A percentile compares a stretch with the other conserved stretches of the same genome.
Evolutionary conservation across 257 asterid species (phyloP).

Genomic region (Solanum tacnaense): DNA sequence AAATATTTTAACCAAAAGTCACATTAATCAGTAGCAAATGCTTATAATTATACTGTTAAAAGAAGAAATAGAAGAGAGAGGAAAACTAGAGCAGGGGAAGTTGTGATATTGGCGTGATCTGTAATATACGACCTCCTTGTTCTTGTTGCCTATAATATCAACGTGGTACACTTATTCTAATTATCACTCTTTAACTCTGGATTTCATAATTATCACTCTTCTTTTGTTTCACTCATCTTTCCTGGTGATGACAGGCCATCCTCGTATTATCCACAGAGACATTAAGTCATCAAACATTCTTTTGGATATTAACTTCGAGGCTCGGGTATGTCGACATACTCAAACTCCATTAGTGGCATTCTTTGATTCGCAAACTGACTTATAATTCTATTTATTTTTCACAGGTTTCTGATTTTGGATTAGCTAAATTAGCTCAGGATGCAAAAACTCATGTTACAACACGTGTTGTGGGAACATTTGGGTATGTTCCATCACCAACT

Average conservation of each 20-base stretch:
- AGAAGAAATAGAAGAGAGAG: not conserved
- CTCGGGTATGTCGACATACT: constrained; percentile 47
- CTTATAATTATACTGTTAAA: not conserved
- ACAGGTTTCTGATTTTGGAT: constrained; percentile 95
- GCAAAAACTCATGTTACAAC: constrained; percentile 71
- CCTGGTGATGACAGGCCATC: constrained; percentile 45
- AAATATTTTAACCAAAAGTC: no score
- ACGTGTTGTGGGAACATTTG: constrained; percentile 93
- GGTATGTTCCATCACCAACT: constrained; percentile 31
- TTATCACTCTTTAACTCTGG: no score
- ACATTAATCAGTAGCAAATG: not conserved
- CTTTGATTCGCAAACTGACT: not conserved
- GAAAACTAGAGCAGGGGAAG: not conserved
- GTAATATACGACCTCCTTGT: not conserved
- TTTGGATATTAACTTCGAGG: constrained; percentile 72
- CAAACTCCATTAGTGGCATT: not conserved
- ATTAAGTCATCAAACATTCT: constrained; percentile 94
- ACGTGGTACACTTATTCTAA: not conserved
- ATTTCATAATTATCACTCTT: not conserved
- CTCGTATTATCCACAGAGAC: constrained; percentile 92
- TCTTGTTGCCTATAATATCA: not conserved
- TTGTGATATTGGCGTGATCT: not conserved
- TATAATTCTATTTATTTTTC: not conserved
- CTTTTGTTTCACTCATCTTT: not conserved
- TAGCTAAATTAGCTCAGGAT: constrained; percentile 84